Base-by-base conservation (phyloP, 805 yeast species). In the Ascoidea rubescens region DNA sequence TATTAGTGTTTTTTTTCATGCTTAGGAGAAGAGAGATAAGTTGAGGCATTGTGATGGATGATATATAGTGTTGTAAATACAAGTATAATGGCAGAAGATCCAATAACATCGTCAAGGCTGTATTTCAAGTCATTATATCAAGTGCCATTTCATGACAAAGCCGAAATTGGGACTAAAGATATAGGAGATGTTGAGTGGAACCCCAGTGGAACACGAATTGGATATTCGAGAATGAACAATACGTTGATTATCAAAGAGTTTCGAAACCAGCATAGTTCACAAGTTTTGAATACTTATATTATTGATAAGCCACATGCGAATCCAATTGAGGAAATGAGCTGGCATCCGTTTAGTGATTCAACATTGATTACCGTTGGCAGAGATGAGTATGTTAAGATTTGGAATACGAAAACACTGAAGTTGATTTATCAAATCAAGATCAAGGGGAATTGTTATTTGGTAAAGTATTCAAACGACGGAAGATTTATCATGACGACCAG, bases 161-260 rank as follows among this genome's bases (percentile, higher is more conserved):
- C 10, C 10, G 42, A 33, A 33, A 33, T 33, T 33, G 10, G 10
- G 6, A 7, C 42, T 33, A 28, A 47, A 28, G 32, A 52, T 10
- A 33, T 52, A 17, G 7, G 43, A 5, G 56, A 42, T 37, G 5
- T 54, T 32, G 8, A 42, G 17, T 54, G 56, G 56, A 54, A 48
- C 17, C 32, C 51, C 5, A 42, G 47, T 5, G 56, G 56, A 5
- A 30, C 46, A 5, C 37, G 46, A 32, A 21, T 54, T 5, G 54
- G 51, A 4, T 47, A 51, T 45, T 30, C 44, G 30, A 49, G 52
- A 33, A 49, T 45, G n/a, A 33, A 47, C 16, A 31, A 33, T 16
- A 4, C 21, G 5, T n/a, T 47, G 5, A 28, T 28, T 32, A 7
- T 16, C 16, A 33, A 14, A 33, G 49, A 47, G 21, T 47, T 47